phyloP scores from a whole-genome alignment of 441 rosid species.

The Viola pubescens region DNA sequence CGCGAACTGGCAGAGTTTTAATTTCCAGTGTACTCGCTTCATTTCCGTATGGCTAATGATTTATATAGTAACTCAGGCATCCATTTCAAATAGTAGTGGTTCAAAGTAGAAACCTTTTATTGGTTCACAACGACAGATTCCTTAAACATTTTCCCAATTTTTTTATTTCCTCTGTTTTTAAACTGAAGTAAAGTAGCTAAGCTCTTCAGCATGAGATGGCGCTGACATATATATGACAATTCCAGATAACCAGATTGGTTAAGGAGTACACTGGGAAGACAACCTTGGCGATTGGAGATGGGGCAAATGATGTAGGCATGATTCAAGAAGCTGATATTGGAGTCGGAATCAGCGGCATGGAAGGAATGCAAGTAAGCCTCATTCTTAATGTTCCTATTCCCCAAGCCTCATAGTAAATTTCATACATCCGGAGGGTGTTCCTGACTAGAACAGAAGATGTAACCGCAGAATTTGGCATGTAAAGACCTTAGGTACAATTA shows the following conservation, averaged over 20 bases:
- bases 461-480: no score
- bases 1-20: no score
- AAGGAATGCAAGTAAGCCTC: conserved; percentile 56
- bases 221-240: background rate
- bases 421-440: background rate
- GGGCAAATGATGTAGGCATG: conserved; percentile 86
- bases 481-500: no score
- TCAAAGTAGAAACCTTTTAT: background rate
- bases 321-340: conserved; percentile 87
- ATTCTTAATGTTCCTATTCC: background rate
- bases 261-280: conserved; percentile 51
- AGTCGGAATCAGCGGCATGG: conserved; percentile 67
- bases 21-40: no score
- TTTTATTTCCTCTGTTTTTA: background rate
- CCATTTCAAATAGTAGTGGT: background rate
- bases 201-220: background rate
- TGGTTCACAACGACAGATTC: background rate
- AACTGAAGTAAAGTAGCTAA: no score
- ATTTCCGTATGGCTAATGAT: no score
- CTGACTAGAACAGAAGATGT: no score
- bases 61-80: background rate
- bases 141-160: background rate
- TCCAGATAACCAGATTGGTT: conserved; percentile 53
- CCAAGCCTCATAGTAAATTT: background rate
- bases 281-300: conserved; percentile 66